Conservation (phyloP, 2,329 filamentous ascomycete species). For the Trichoderma guizhouense region DNA sequence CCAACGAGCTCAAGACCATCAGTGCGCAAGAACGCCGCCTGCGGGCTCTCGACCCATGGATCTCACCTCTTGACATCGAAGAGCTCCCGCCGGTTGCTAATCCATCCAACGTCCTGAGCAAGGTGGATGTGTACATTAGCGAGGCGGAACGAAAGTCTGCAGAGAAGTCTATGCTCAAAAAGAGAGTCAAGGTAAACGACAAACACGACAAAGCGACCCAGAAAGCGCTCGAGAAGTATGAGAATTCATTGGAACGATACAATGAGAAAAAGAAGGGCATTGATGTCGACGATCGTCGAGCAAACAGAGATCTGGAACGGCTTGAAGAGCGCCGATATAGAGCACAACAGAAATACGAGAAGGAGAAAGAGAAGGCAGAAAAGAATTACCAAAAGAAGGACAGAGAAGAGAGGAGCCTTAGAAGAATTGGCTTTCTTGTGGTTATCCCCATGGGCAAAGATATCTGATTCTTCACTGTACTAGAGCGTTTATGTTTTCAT, state of each 20-base stretch:
- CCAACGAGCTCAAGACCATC: not conserved
- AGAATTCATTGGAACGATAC: not conserved
- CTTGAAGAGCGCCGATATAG: not conserved
- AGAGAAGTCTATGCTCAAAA: slow-evolving; percentile 4
- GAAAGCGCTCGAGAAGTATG: not conserved
- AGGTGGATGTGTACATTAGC: not conserved
- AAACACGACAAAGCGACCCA: not conserved
- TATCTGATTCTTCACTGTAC: not conserved
- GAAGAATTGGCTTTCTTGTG: not conserved
- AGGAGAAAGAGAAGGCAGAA: not conserved
- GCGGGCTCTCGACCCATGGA: not conserved
- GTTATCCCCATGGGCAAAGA: not conserved
- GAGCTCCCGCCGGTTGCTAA: not conserved
- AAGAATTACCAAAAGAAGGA: not conserved
- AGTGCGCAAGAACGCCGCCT: not conserved
- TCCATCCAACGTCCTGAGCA: not conserved
- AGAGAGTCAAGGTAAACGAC: not conserved
- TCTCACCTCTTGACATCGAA: not conserved
- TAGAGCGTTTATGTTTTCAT: not conserved
- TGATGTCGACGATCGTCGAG: not conserved
- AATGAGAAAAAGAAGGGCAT: not conserved
- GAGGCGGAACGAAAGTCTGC: not conserved
- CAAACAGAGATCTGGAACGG: not conserved
- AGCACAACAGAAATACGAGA: not conserved
- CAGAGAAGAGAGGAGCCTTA: not conserved